Percentiles rank a stretch among this genome's conserved stretches.
Conservation (phyloP, 23 red algal species). For the Cyanidiococcus yangmingshanensis region DNA sequence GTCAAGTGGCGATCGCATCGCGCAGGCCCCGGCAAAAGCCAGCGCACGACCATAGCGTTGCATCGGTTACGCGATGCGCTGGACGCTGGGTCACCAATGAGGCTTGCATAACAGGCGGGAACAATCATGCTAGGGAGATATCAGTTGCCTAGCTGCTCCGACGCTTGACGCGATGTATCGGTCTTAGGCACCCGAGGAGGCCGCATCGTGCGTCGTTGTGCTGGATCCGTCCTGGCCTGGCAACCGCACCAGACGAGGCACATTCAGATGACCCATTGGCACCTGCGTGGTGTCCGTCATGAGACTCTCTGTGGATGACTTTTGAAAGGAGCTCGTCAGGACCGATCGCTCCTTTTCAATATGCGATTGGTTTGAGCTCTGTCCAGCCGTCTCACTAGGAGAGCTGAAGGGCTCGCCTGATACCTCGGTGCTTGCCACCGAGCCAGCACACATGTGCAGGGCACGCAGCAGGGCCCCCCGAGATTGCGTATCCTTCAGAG, state of each 20-base stretch:
- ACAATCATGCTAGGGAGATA: too few species aligned
- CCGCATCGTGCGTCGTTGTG: not conserved
- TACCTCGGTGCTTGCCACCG: not conserved
- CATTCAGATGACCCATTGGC: not conserved
- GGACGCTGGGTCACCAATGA: too few species aligned
- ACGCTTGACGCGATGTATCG: too few species aligned
- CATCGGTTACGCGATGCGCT: too few species aligned
- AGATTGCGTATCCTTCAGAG: not conserved
- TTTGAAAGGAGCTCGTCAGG: not conserved
- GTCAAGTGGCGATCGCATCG: too few species aligned
- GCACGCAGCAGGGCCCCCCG: not conserved
- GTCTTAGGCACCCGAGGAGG: not conserved
- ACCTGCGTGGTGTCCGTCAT: not conserved
- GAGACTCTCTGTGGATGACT: not conserved
- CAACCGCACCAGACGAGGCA: not conserved
- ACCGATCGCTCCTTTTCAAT: not conserved
- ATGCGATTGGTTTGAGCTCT: not conserved
- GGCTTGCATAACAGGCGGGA: too few species aligned
- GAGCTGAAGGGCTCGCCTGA: not conserved
- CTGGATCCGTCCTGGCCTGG: not conserved
- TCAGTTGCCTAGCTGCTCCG: too few species aligned
- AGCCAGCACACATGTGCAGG: not conserved
- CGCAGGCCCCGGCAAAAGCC: too few species aligned
- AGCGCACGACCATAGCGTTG: too few species aligned
- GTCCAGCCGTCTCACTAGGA: not conserved